Conservation (phyloP, 2,329 filamentous ascomycete species). For the Fusarium stilboides region DNA sequence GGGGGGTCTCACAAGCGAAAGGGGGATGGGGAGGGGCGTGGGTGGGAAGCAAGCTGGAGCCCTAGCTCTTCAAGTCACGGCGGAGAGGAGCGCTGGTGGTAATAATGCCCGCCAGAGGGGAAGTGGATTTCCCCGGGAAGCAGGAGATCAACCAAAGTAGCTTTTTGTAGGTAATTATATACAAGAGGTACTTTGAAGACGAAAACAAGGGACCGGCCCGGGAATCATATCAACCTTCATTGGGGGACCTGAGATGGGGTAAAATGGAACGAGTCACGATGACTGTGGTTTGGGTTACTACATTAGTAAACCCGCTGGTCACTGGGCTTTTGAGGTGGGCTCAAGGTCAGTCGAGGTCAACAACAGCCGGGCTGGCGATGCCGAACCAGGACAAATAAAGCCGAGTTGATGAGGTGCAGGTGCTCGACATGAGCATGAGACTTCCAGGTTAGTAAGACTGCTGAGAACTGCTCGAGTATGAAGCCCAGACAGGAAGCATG, state of each 20-base stretch:
- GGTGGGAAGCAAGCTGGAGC: conserved; percentile 21
- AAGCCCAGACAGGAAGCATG: neutral
- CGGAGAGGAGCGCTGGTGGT: conserved; percentile 39
- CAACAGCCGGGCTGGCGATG: conserved; percentile 32
- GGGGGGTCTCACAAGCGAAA: conserved; percentile 23
- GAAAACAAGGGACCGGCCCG: conserved; percentile 37
- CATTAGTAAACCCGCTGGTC: neutral
- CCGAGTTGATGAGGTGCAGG: conserved; percentile 7
- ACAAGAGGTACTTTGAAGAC: conserved; percentile 21
- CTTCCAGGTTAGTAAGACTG: conserved; percentile 1
- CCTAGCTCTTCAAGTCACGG: conserved; percentile 18
- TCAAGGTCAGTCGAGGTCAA: conserved; percentile 48
- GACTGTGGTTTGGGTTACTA: neutral
- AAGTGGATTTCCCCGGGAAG: conserved; percentile 43
- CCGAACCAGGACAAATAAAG: conserved; percentile 41
- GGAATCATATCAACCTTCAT: conserved; percentile 27
- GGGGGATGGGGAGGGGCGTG: conserved; percentile 33
- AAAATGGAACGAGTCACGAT: conserved; percentile 38
- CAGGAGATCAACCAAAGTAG: conserved; percentile 20
- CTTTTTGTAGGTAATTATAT: conserved; percentile 20
- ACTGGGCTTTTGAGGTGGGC: conserved; percentile 40
- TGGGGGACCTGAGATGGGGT: conserved; percentile 28
- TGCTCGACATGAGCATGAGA: neutral
- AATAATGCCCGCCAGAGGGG: conserved; percentile 37
- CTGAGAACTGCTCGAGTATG: neutral